Base-by-base conservation (phyloP, 371 early-diverging fungal species). In the Apophysomyces elegans region DNA sequence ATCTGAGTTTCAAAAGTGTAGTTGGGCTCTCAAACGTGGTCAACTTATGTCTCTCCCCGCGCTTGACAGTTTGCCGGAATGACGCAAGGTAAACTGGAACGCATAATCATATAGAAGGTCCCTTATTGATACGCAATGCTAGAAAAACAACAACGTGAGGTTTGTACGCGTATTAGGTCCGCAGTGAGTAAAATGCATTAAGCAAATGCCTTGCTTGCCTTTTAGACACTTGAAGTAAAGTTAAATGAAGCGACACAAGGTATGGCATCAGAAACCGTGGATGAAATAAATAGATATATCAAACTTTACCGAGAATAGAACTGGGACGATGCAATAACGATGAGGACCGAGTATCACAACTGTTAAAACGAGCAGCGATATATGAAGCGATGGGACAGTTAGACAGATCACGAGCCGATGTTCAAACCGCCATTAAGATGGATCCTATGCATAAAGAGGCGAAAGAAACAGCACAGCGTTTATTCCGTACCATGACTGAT, bases 321-420 rank as follows among this genome's bases (percentile, higher is more conserved):
- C 58, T 72, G 16, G 63, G 59, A 62, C 18, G 18, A 36, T 66
- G 45, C 21, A 60, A 67, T 3, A 63, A 76, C 61, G 69, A 73
- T 38, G 41, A 64, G n/a, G 37, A 45, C 5, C 68, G 67, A 21
- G 63, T 73, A 11, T 32, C 47, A 5, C 58, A 71, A 32, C 59
- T 80, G 21, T 7, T 78, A 0, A 64, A 80, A 65, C 75, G 86
- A 39, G 84, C 81, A 13, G 38, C 38, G 12, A 67, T 74, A 0
- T 76, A 75, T n/a, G 69, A 79, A 37, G 37, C 63, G 3, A 62
- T 76, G 3, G 62, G 72, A 11, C 69, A 73, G 11, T 58, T 70
- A 7, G 76, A 76, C 26, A 58, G 63, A 14, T 82, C 86, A 0
- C 59, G 70, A 7, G 65, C 73, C 21, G 86, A 85, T 60, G 58